A percentile compares a stretch with the other conserved stretches of the same genome.
Conservation (phyloP, 768 basidiomycete species). For the Leccinum boreale region DNA sequence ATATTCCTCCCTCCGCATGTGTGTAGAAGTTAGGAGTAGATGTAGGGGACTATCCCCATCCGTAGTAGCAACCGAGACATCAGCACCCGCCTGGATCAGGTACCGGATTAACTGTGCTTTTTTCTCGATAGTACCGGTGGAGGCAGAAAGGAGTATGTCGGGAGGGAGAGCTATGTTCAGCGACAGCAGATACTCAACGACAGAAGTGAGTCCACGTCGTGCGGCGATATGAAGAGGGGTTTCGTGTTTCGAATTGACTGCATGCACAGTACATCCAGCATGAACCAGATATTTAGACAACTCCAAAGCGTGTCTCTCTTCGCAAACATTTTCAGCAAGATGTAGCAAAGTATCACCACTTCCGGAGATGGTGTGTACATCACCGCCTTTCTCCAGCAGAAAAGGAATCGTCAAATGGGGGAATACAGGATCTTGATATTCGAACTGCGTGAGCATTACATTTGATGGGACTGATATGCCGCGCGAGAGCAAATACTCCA, state of each 20-base stretch:
- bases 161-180: neutral
- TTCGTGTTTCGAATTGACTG: neutral
- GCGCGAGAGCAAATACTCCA: neutral
- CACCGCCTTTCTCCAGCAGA: neutral
- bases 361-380: neutral
- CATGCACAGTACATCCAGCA: neutral
- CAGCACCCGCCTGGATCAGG: neutral
- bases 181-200: neutral
- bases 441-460: neutral
- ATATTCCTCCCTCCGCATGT: too few species aligned
- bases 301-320: neutral
- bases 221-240: constrained; percentile 1
- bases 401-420: neutral
- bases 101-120: neutral
- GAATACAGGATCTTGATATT: neutral
- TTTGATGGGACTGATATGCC: neutral
- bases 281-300: neutral
- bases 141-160: neutral
- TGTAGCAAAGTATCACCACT: constrained; percentile 1
- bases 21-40: neutral
- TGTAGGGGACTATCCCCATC: neutral
- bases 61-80: neutral
- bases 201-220: neutral
- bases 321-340: neutral
- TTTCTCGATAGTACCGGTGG: neutral